These are phyloP conservation scores for Paraconiothyrium sp. DNA, from an alignment of 2,329 filamentous ascomycete species.

Conservation along the genomic window DNA sequence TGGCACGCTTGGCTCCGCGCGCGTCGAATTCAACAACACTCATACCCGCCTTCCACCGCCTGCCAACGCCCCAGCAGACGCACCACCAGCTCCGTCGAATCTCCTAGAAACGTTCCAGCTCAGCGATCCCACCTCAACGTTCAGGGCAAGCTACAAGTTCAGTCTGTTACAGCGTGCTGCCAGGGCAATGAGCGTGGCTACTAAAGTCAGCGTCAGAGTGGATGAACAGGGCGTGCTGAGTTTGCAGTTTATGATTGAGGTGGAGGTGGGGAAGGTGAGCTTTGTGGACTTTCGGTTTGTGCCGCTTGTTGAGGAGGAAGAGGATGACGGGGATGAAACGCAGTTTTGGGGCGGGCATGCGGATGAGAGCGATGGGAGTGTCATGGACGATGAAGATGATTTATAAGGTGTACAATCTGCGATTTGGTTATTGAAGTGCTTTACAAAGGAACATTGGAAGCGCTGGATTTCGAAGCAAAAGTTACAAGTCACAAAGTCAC, in stretches of 20 bases:
- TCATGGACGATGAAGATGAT: constrained; percentile 24
- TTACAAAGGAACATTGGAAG: no score
- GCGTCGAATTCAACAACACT: constrained; percentile 66
- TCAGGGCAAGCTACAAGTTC: constrained; percentile 80
- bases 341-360: constrained; percentile 26
- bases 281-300: constrained; percentile 88
- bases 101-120: constrained; percentile 81
- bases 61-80: constrained; percentile 22
- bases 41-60: constrained; percentile 29
- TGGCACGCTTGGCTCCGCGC: constrained; percentile 67
- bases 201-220: constrained; percentile 89
- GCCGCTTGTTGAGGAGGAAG: constrained; percentile 72
- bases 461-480: background rate
- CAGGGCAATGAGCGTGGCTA: constrained; percentile 91
- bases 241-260: constrained; percentile 94
- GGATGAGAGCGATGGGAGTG: constrained; percentile 19
- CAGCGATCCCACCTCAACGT: constrained; percentile 32
- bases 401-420: constrained; percentile 10
- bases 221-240: constrained; percentile 91
- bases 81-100: constrained; percentile 23
- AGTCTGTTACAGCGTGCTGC: constrained; percentile 83
- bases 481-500: background rate
- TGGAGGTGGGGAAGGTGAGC: constrained; percentile 72
- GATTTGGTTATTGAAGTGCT: no score
- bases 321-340: constrained; percentile 43